phyloP scores from a whole-genome alignment of 495 filamentous ascomycete genomes.

The Xylaria venustula region DNA sequence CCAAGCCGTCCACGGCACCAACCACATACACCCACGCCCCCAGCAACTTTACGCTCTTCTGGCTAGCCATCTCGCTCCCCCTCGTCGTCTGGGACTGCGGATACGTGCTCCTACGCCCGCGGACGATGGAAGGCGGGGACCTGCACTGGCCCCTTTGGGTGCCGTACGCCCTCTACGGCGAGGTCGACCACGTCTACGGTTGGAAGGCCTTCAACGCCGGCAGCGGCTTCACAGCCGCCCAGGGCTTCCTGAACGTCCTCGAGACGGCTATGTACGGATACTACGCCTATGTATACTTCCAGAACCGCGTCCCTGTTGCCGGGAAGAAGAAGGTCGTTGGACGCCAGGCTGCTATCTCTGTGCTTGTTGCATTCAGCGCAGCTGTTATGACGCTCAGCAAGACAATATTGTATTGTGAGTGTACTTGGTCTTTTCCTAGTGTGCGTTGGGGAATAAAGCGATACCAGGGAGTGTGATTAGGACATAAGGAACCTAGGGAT shows the following conservation, averaged over 20 bases:
- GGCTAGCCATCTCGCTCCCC: constrained; percentile 77
- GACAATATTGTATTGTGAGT: constrained; percentile 82
- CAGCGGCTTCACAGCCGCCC: constrained; percentile 80
- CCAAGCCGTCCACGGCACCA: constrained; percentile 13
- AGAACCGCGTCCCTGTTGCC: constrained; percentile 37
- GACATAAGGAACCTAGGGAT: not conserved
- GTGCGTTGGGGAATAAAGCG: not conserved
- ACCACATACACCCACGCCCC: constrained; percentile 65
- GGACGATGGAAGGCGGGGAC: constrained; percentile 76
- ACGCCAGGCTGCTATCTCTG: constrained; percentile 57
- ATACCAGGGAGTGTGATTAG: not conserved
- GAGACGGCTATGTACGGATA: constrained; percentile 69
- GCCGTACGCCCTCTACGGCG: constrained; percentile 80
- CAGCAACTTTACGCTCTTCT: constrained; percentile 61
- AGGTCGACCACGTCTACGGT: constrained; percentile 82
- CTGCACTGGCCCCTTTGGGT: constrained; percentile 73
- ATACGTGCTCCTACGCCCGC: constrained; percentile 80
- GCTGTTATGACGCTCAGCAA: constrained; percentile 84
- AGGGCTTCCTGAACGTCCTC: constrained; percentile 68
- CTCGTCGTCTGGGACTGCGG: constrained; percentile 79
- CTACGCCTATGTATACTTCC: constrained; percentile 65
- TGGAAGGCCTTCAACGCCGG: constrained; percentile 68
- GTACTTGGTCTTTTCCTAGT: not conserved
- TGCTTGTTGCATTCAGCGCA: constrained; percentile 65
- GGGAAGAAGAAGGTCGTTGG: constrained; percentile 52